A percentile compares a stretch with the other conserved stretches of the same genome.
Evolutionary conservation across 768 basidiomycete species (phyloP).

Genomic region (Mycena rosella): DNA sequence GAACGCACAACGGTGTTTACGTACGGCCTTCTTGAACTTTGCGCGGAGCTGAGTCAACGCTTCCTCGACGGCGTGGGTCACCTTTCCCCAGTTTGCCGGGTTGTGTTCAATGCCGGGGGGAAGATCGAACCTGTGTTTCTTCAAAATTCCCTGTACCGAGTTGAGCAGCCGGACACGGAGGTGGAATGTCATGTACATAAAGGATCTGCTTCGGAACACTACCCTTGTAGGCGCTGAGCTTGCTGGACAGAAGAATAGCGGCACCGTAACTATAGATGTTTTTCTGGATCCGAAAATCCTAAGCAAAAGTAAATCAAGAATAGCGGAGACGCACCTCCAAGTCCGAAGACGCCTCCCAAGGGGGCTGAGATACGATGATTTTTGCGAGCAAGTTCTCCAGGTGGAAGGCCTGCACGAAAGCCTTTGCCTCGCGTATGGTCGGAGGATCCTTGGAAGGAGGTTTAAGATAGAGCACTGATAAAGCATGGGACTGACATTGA

Average conservation of each 20-base stretch:
- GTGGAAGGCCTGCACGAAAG: not conserved
- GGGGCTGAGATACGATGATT: not conserved
- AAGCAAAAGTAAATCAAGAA: not conserved
- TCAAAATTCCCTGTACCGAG: not conserved
- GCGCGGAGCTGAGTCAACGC: conserved; percentile 6
- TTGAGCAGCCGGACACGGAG: not conserved
- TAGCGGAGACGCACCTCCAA: too few species aligned
- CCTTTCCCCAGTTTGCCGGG: conserved; percentile 13
- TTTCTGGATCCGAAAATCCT: not conserved
- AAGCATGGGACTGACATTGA: too few species aligned
- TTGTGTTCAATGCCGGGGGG: conserved; percentile 8
- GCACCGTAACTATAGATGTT: conserved; percentile 13
- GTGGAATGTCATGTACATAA: not conserved
- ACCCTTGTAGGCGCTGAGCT: conserved; percentile 8
- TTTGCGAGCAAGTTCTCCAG: not conserved
- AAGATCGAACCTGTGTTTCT: too few species aligned
- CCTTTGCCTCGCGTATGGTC: conserved; percentile 2
- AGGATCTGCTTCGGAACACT: not conserved
- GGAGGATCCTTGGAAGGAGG: conserved; percentile 3
- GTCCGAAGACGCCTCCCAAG: not conserved
- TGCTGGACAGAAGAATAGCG: not conserved
- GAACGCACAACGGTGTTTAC: too few species aligned
- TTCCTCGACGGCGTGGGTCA: not conserved
- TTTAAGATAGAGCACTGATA: not conserved
- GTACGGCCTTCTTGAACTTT: not conserved